Conservation (phyloP, 2,329 filamentous ascomycete genomes). For the Coniochaeta ligniaria region DNA sequence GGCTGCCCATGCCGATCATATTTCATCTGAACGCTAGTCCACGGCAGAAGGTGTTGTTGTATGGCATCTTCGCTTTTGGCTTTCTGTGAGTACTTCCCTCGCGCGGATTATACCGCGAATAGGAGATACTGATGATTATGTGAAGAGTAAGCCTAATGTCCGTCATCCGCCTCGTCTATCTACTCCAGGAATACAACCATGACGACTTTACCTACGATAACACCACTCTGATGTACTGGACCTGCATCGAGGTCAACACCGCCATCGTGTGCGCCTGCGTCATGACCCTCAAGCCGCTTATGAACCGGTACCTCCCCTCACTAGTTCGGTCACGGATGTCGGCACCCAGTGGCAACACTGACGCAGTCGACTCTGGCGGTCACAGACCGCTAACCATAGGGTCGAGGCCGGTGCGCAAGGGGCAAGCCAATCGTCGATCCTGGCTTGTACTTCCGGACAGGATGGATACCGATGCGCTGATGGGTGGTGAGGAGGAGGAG, state of each 20-base stretch:
- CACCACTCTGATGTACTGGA: conserved; percentile 22
- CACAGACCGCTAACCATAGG: not conserved
- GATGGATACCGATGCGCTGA: not conserved
- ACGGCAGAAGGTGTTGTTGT: conserved; percentile 14
- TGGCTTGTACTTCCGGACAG: not conserved
- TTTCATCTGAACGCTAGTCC: conserved; percentile 11
- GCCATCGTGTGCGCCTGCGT: conserved; percentile 26
- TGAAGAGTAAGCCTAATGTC: conserved; percentile 22
- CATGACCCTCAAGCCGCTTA: conserved; percentile 27
- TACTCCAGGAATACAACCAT: conserved; percentile 13
- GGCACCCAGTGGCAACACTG: not conserved
- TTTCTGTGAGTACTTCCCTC: conserved; percentile 11
- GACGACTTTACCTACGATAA: conserved; percentile 20
- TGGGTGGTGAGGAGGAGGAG: not conserved
- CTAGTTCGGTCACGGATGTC: conserved; percentile 2
- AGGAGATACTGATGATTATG: not conserved
- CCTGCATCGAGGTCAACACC: conserved; percentile 24
- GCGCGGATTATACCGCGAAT: too few relatives aligned
- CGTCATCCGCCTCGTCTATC: conserved; percentile 20
- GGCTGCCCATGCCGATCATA: conserved; percentile 17
- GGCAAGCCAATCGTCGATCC: not conserved
- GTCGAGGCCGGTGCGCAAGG: not conserved
- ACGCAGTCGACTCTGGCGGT: not conserved
- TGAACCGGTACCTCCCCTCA: conserved; percentile 18
- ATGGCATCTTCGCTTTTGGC: conserved; percentile 17